Evolutionary conservation across 192 early-diverging fungal species (phyloP).

Genomic region (Coemansia pectinata): DNA sequence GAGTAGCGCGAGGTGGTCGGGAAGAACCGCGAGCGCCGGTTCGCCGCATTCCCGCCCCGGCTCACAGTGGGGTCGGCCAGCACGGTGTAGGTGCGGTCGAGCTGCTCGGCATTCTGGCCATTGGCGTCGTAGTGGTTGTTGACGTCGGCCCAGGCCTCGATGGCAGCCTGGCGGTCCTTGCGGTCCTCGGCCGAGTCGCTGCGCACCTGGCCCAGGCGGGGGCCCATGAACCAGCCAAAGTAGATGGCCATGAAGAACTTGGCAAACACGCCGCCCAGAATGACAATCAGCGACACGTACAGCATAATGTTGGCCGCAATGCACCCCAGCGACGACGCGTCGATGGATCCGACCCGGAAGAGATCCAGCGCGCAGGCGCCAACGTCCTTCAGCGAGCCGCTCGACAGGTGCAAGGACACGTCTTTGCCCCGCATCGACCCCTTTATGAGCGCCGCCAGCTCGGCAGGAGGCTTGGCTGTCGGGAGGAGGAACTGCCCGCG

Average conservation of each 20-base stretch:
- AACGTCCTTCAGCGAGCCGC: constrained; percentile 54
- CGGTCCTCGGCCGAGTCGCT: constrained; percentile 68
- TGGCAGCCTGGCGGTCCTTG: constrained; percentile 67
- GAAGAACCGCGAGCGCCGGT: constrained; percentile 56
- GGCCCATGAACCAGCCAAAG: constrained; percentile 80
- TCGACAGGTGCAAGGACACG: constrained; percentile 55
- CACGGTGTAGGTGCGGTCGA: constrained; percentile 54
- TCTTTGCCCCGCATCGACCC: constrained; percentile 56
- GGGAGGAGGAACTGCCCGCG: constrained; percentile 62
- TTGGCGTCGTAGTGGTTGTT: constrained; percentile 57
- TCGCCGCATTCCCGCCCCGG: constrained; percentile 8
- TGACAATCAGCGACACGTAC: constrained; percentile 62
- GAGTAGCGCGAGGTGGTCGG: constrained; percentile 56
- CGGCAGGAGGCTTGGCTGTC: constrained; percentile 43
- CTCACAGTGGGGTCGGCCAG: constrained; percentile 14
- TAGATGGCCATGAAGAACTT: constrained; percentile 49
- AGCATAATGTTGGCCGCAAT: constrained; percentile 66
- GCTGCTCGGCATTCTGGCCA: constrained; percentile 24
- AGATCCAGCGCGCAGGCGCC: constrained; percentile 77
- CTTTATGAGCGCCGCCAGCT: constrained; percentile 38
- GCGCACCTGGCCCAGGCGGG: constrained; percentile 73
- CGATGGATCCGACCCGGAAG: constrained; percentile 78
- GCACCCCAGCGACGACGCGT: constrained; percentile 78
- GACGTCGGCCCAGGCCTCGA: constrained; percentile 75
- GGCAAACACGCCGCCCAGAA: constrained; percentile 82